Base-by-base conservation (phyloP, 768 basidiomycete species). In the Mycena latifolia region DNA sequence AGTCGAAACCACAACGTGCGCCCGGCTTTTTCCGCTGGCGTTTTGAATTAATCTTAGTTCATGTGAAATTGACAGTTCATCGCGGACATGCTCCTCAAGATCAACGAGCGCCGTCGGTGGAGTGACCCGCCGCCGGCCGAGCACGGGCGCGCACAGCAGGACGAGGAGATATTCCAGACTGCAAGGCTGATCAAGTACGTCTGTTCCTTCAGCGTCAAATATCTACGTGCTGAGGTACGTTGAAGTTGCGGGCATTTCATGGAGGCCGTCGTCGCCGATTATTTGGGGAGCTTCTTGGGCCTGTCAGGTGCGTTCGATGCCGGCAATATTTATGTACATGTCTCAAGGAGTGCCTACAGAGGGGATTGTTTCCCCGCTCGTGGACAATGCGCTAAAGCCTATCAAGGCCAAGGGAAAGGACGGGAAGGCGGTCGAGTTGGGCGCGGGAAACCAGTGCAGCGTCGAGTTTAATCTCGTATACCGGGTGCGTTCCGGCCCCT, bases 361-460 rank as follows among this genome's bases (percentile, higher is more conserved):
- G 47, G 57, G 57, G 1, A 15, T 59, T 33, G 25, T 48, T 22
- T 50, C 57, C 6, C 57, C 57, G 2, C 57, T 59, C 17, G 22
- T 59, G 14, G 22, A 59, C 33, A 31, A 83, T 52, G 80, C 84
- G 0, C 83, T 85, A 63, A 80, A 10, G 83, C 59, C 55, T 79
- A 84, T 87, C 46, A 72, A 78, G 20, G 72, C 86, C 46, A 72
- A 78, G 20, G 72, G 62, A 7, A 75, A 75, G 43, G 75, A 81
- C 12, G 76, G 74, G 20, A 69, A 72, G 8, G 62, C 71, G 35
- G 76, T 82, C 6, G 69, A 69, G 3, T 80, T 86, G 12, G 92
- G 90, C 12, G 77, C 83, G 53, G 92, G 92, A n/a, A 91, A 92
- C 69, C 85, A 85, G 58, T 82, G 83, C 57, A 91, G 89, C 33